phyloP scores from a whole-genome alignment of 106 monocot species.

The Dioscorea dumetorum region DNA sequence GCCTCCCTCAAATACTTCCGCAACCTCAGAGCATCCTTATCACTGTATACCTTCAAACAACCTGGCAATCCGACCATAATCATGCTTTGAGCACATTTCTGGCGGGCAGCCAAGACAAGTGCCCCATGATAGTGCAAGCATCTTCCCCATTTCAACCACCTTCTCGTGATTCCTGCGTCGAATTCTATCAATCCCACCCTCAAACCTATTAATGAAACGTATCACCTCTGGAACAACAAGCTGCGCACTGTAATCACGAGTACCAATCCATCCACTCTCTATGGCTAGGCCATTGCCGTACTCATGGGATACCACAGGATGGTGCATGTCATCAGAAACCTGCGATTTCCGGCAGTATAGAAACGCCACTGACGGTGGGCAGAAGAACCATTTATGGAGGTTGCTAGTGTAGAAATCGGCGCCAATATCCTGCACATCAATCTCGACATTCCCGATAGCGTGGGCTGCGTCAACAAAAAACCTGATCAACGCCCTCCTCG shows the following conservation, averaged over 20 bases:
- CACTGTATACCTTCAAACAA: constrained; percentile 22
- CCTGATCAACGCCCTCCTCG: constrained; percentile 24
- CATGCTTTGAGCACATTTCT: constrained; percentile 38
- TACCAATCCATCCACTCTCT: constrained; percentile 50
- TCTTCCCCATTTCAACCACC: constrained; percentile 40
- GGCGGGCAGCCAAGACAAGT: constrained; percentile 30
- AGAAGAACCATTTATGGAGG: constrained; percentile 52
- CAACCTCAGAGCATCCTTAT: constrained; percentile 24
- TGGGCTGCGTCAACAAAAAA: constrained; percentile 44
- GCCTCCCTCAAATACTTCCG: constrained; percentile 19
- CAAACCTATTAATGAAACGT: constrained; percentile 34
- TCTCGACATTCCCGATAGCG: constrained; percentile 26
- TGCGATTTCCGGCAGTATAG: constrained; percentile 24
- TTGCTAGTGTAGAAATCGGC: constrained; percentile 52
- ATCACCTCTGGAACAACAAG: constrained; percentile 33
- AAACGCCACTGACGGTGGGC: constrained; percentile 35
- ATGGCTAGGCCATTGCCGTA: constrained; percentile 39
- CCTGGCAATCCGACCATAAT: constrained; percentile 37
- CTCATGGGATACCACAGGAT: constrained; percentile 38
- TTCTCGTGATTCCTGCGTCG: constrained; percentile 35
- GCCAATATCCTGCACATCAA: constrained; percentile 38
- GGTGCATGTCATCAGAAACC: constrained; percentile 17
- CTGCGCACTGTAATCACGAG: constrained; percentile 43
- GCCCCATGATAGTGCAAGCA: constrained; percentile 35
- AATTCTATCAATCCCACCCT: constrained; percentile 40